phyloP scores from a whole-genome alignment of 257 asterid genomes.

The Capsicum chinense region DNA sequence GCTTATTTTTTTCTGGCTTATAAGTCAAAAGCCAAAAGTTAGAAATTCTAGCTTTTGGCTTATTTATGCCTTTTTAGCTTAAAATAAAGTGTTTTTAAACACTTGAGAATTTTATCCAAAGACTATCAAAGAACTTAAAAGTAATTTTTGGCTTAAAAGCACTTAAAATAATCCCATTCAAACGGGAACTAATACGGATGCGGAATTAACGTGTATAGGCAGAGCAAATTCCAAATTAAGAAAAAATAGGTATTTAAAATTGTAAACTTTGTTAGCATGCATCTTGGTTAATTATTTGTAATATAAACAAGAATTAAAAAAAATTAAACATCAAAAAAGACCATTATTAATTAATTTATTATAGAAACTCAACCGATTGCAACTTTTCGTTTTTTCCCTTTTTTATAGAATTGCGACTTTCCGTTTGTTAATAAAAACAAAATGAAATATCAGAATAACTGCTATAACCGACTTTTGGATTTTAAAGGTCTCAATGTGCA shows the following conservation, averaged over 20 bases:
- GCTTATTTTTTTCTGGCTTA: too few relatives aligned
- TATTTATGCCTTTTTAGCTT: too few relatives aligned
- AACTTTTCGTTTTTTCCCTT: neutral
- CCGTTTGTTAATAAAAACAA: neutral
- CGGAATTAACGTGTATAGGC: neutral
- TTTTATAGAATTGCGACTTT: neutral
- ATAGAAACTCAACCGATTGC: neutral
- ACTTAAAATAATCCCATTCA: too few relatives aligned
- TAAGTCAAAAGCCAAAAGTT: too few relatives aligned
- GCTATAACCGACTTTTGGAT: neutral
- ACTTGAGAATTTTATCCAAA: too few relatives aligned
- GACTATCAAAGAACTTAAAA: too few relatives aligned
- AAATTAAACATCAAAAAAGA: neutral
- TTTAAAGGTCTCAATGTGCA: conserved; percentile 4
- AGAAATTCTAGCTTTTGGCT: too few relatives aligned
- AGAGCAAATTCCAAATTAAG: neutral
- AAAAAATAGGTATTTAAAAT: neutral
- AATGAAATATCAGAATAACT: neutral
- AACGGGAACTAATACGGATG: neutral
- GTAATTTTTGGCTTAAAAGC: too few relatives aligned
- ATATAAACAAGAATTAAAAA: neutral
- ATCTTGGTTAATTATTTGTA: neutral
- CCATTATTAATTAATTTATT: neutral
- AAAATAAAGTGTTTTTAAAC: too few relatives aligned
- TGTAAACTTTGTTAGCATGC: neutral